Conservation (phyloP, 225 moss, liverwort and hornwort genomes). For the Thuidium tamariscinum region DNA sequence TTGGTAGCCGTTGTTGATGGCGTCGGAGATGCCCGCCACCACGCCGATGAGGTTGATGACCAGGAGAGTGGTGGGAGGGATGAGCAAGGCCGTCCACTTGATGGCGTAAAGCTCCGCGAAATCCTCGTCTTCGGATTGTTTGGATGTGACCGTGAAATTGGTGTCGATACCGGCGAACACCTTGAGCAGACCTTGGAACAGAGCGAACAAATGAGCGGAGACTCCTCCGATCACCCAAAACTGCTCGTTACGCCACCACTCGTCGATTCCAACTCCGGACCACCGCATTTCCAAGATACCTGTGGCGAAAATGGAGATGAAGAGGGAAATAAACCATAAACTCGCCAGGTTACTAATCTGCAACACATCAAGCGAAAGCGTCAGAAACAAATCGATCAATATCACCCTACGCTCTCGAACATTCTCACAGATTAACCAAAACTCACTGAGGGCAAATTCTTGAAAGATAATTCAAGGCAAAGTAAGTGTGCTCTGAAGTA, state of each 20-base stretch:
- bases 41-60: conserved; percentile 78
- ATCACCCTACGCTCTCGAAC: neutral
- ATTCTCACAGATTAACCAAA: neutral
- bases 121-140: conserved; percentile 55
- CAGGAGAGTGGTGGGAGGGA: conserved; percentile 73
- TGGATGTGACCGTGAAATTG: conserved; percentile 78
- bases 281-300: conserved; percentile 85
- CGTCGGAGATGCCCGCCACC: conserved; percentile 75
- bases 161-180: conserved; percentile 79
- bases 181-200: conserved; percentile 81
- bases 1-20: conserved; percentile 73
- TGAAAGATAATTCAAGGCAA: neutral
- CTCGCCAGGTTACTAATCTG: conserved; percentile 84
- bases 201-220: conserved; percentile 49
- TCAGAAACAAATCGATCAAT: neutral
- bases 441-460: neutral
- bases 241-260: conserved; percentile 96
- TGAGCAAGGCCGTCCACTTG: conserved; percentile 73
- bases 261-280: conserved; percentile 78
- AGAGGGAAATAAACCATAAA: conserved; percentile 76
- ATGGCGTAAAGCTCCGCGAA: conserved; percentile 75
- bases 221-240: conserved; percentile 76
- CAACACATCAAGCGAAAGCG: neutral
- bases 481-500: neutral
- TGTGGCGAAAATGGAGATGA: conserved; percentile 79